Base-by-base conservation (phyloP, 2,329 filamentous ascomycete species). In the Clarireedia paspali region DNA sequence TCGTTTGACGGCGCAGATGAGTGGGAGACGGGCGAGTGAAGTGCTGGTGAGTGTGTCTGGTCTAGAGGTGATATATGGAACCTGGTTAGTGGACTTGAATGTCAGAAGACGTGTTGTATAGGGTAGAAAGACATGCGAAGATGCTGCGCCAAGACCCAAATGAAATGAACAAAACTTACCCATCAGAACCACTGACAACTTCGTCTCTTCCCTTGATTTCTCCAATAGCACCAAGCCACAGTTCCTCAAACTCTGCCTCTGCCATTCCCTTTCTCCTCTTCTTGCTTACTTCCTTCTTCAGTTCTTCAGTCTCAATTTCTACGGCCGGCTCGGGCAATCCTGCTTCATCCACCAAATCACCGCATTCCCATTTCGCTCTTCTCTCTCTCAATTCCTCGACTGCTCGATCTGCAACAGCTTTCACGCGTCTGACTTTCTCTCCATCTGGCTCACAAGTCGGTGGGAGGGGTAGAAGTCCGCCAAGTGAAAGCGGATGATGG, bases 361-460 rank as follows among this genome's bases (percentile, higher is more conserved):
- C 89, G 66, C 94, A 99, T 74, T 99, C 94, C 66, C 85, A 96
- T 66, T 91, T 86, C 55, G 94, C 94, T 57, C 89, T 84, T 42
- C 89, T 84, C 63, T 95, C 84, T 53, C 94, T 82, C 49, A 99
- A 79, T 64, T 91, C 87, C 65, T 96, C 90, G 4, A 97, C 81
- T 1, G 89, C 91, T 70, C 86, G 88, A 68, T 97, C 87, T 6
- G 91, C 90, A 15, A 99, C 90, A 20, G 86, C 83, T 66, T 92
- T 89, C 49, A 97, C 87, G 17, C 88, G 87, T 40, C 89, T 84
- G 6, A 87, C 89, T 71, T 96, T 96, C 66, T 95, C 90, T 59
- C 91, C 91, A 70, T 99, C 95, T 0, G 94, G 88, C 72, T 96
- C 92, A 71, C 94, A 99, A 4, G 89, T 91, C 1, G 95, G 92